Conservation (phyloP, 139 green algal species). For the Ettlia oleoabundans region DNA sequence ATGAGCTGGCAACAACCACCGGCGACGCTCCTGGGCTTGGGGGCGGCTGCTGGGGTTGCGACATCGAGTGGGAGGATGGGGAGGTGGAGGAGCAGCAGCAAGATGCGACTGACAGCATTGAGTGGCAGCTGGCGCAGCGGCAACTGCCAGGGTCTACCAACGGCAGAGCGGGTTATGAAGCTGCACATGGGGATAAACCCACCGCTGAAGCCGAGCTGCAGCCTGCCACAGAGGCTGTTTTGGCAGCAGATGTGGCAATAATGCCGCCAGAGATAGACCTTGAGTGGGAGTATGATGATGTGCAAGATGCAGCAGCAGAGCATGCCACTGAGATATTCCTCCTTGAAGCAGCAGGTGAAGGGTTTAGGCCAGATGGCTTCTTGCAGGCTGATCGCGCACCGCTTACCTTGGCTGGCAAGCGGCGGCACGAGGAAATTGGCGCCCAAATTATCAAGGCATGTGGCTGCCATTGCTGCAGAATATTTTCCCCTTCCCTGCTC, state of each 20-base stretch:
- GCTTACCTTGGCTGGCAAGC: not conserved
- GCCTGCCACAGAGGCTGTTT: not conserved
- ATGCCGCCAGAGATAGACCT: not conserved
- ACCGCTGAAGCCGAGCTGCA: not conserved
- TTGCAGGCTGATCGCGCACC: not conserved
- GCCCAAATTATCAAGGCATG: not conserved
- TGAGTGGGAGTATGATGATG: constrained; percentile 24
- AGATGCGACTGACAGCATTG: not conserved
- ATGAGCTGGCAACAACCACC: too few species aligned
- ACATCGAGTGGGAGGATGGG: constrained; percentile 10
- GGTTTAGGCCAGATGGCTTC: not conserved
- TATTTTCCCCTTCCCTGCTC: too few species aligned
- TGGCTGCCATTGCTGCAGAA: too few species aligned
- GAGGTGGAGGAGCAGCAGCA: not conserved
- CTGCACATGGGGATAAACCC: too few species aligned
- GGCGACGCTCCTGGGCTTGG: too few species aligned
- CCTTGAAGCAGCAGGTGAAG: too few species aligned
- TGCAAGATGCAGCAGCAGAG: too few species aligned
- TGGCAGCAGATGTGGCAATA: too few species aligned
- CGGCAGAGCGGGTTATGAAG: too few species aligned
- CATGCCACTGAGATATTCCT: too few species aligned
- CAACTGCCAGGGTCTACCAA: not conserved
- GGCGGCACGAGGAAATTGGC: constrained; percentile 21
- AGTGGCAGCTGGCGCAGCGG: not conserved
- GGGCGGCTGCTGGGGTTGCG: constrained; percentile 8